Base-by-base conservation (phyloP, 345 rosid species). In the Linum trigynum region DNA sequence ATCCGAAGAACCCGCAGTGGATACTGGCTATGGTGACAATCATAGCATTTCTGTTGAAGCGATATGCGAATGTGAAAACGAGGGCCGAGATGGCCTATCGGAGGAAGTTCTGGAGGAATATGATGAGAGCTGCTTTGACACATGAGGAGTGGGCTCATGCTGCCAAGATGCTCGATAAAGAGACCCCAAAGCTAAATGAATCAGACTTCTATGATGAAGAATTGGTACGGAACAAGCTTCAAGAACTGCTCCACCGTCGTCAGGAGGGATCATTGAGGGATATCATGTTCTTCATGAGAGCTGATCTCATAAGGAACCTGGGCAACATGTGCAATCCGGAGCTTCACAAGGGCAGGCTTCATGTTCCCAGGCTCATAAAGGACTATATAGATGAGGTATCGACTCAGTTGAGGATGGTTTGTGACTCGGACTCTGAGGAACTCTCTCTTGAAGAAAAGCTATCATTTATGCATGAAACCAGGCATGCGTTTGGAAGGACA, bases 131-230 rank as follows among this genome's bases (percentile, higher is more conserved):
- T 4, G 96, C 97, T 3, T 71, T 91, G 78, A 88, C 97, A 41
- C 87, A 88, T 40, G 99, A 94, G 80, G 99, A 94, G 62, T 94
- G 99, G 99, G 85, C 92, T 67, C 99, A 90, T 74, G 97, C 99
- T 61, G 95, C 99, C 58, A 91, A 88, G 84, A 94, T 94, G 97
- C 78, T 91, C 11, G 99, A 94, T 10, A 94, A 76, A 61, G 99
- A 91, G 73, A 83, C 96, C 3, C 84, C 82, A 0, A 90, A 80
- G 81, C 57, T 90, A 89, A 84, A 82, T 61, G 97, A 94, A 57
- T 77, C 81, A 3, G 86, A 82, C 69, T 88, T 82, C 39, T 94
- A 90, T 64, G 99, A 94, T 64, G 97, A 79, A 57, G 99, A 94
- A 64, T 72, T 94, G 43, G 96, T 94, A 57, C 79, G 85, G 75